Evolutionary conservation across 1,284 basidiomycete genomes (phyloP).

Genomic region (Pseudozyma pruni): DNA sequence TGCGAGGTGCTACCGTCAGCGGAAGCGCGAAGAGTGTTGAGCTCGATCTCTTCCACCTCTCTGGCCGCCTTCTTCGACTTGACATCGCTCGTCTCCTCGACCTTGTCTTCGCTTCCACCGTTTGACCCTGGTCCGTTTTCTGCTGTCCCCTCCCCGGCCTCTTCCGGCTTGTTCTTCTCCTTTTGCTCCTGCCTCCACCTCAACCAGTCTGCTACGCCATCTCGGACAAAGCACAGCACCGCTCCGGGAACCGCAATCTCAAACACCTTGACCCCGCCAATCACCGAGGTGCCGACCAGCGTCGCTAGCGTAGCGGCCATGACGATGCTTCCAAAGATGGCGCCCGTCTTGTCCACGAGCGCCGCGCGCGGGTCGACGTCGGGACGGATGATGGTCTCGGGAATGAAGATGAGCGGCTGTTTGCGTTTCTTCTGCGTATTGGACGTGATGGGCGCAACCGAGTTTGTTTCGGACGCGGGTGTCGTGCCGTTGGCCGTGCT

Average conservation of each 20-base stretch:
- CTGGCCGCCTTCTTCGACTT: constrained; percentile 8
- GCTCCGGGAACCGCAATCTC: constrained; percentile 88
- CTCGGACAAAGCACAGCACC: constrained; percentile 76
- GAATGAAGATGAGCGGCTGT: constrained; percentile 67
- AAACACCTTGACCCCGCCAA: constrained; percentile 73
- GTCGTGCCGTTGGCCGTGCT: constrained; percentile 7
- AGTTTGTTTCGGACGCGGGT: constrained; percentile 17
- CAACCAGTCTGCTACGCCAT: constrained; percentile 74
- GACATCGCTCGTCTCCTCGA: too few relatives aligned
- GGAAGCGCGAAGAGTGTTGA: constrained; percentile 28
- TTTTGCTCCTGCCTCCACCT: constrained; percentile 27
- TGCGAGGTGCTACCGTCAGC: constrained; percentile 10
- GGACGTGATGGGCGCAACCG: constrained; percentile 8
- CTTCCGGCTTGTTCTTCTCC: constrained; percentile 14
- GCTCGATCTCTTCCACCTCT: constrained; percentile 31
- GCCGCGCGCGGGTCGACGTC: constrained; percentile 70
- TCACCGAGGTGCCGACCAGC: constrained; percentile 73
- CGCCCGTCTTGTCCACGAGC: constrained; percentile 72
- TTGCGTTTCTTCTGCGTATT: constrained; percentile 7
- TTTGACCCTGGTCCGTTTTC: constrained; percentile 29
- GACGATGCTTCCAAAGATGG: constrained; percentile 71
- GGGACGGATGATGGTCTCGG: constrained; percentile 69
- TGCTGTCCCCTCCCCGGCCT: constrained; percentile 3
- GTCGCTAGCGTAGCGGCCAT: constrained; percentile 73
- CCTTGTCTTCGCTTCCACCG: constrained; percentile 9